Conservation (phyloP, 1,284 basidiomycete genomes). For the Marasmius fiardii region DNA sequence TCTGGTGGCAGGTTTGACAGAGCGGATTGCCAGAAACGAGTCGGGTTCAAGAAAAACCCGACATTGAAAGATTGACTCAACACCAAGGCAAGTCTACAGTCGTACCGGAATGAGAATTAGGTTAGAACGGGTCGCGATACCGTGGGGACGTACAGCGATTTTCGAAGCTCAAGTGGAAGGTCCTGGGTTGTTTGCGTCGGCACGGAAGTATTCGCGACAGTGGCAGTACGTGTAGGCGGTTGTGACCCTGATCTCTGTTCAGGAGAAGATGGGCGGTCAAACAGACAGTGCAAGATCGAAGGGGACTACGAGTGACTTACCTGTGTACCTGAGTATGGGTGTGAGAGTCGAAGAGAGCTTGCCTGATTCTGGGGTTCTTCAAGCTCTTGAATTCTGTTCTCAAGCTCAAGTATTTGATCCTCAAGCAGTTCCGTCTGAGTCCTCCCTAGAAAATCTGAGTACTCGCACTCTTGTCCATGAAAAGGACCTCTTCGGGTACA, state of each 20-base stretch:
- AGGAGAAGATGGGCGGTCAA: too few species aligned
- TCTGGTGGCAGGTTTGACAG: slow-evolving; percentile 16
- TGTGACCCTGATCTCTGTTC: too few species aligned
- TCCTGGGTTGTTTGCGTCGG: too few species aligned
- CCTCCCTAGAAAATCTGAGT: slow-evolving; percentile 4
- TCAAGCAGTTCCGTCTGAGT: not conserved
- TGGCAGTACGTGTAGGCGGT: too few species aligned
- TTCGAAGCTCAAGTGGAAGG: too few species aligned
- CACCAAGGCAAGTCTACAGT: too few species aligned
- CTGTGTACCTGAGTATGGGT: not conserved
- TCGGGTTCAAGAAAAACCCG: slow-evolving; percentile 45
- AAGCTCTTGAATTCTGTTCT: not conserved
- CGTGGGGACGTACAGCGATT: too few species aligned
- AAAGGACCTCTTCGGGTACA: slow-evolving; percentile 20
- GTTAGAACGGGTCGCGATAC: too few species aligned
- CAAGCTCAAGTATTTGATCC: not conserved
- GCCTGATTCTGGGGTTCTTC: not conserved
- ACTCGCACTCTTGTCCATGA: slow-evolving; percentile 21
- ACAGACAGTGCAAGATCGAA: too few species aligned
- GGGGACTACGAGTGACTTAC: too few species aligned
- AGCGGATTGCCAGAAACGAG: slow-evolving; percentile 31
- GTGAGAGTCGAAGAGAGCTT: not conserved
- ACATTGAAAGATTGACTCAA: slow-evolving; percentile 34
- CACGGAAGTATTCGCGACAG: too few species aligned
- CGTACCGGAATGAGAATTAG: too few species aligned